Percentiles rank a stretch among this genome's conserved stretches.
phyloP scores from a whole-genome alignment of 169 alveolate genomes.

The Blepharisma undulans region DNA sequence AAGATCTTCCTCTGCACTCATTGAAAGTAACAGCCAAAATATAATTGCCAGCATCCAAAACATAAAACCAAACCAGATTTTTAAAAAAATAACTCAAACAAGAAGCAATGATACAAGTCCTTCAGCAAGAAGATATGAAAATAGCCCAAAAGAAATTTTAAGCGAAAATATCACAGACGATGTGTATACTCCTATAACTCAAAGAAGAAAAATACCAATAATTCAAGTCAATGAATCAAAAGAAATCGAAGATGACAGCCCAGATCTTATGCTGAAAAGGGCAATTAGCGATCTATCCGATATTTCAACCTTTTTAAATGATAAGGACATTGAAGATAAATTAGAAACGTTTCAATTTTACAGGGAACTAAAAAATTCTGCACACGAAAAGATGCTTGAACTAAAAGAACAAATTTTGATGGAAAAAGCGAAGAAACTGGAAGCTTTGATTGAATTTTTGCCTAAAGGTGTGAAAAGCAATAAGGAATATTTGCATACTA shows the following conservation, averaged over 20 bases:
- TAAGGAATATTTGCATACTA: background rate
- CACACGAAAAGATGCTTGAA: slow-evolving; percentile 7
- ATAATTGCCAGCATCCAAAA: too few relatives aligned
- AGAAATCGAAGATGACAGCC: background rate
- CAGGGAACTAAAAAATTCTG: background rate
- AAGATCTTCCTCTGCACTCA: background rate
- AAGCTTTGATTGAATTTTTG: background rate
- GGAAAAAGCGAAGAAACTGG: background rate
- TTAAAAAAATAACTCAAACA: background rate
- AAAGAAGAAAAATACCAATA: background rate
- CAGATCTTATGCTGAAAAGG: background rate
- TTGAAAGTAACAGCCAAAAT: too few relatives aligned
- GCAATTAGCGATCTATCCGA: background rate
- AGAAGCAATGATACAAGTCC: background rate
- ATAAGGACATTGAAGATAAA: background rate
- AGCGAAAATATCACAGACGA: background rate
- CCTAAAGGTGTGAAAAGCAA: background rate
- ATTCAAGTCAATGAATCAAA: background rate
- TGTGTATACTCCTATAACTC: background rate
- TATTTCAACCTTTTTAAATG: background rate
- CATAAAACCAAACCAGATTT: background rate
- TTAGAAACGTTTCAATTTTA: background rate
- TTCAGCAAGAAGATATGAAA: background rate
- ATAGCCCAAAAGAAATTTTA: background rate
- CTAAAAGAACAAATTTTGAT: background rate